Conservation (phyloP, 2,329 filamentous ascomycete species). For the Dissoconium aciculare region DNA sequence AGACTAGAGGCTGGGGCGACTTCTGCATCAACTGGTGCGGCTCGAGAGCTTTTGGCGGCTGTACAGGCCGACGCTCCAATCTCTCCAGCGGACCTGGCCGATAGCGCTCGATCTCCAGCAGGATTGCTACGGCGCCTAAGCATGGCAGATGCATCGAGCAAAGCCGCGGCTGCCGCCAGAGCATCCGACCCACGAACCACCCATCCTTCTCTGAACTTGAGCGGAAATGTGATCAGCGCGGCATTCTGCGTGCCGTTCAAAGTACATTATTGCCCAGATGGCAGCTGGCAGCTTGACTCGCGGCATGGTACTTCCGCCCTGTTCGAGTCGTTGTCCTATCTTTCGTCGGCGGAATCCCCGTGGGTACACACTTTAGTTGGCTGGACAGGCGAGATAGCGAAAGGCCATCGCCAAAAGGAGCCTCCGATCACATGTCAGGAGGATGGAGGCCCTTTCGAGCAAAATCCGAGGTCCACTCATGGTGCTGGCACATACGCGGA, state of each 20-base stretch:
- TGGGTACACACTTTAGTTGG: constrained; percentile 91
- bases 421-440: too few species aligned
- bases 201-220: constrained; percentile 43
- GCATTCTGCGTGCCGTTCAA: constrained; percentile 50
- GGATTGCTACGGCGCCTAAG: constrained; percentile 41
- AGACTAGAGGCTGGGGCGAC: constrained; percentile 14
- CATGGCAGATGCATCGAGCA: constrained; percentile 23
- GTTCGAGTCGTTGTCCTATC: constrained; percentile 77
- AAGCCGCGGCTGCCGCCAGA: constrained; percentile 26
- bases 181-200: constrained; percentile 40
- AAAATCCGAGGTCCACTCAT: constrained; percentile 52
- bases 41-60: constrained; percentile 2
- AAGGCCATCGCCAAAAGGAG: not conserved
- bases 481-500: constrained; percentile 41
- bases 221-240: constrained; percentile 48
- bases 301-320: constrained; percentile 81
- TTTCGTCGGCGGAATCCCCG: constrained; percentile 65
- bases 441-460: constrained; percentile 28
- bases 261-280: constrained; percentile 36
- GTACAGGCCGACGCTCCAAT: constrained; percentile 8
- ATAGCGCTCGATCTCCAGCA: constrained; percentile 32
- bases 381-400: constrained; percentile 67
- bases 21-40: constrained; percentile 1
- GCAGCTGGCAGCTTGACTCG: constrained; percentile 52
- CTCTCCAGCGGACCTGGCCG: constrained; percentile 30